Base-by-base conservation (phyloP, 2,329 filamentous ascomycete species). In the Gnomoniopsis smithogilvyi region DNA sequence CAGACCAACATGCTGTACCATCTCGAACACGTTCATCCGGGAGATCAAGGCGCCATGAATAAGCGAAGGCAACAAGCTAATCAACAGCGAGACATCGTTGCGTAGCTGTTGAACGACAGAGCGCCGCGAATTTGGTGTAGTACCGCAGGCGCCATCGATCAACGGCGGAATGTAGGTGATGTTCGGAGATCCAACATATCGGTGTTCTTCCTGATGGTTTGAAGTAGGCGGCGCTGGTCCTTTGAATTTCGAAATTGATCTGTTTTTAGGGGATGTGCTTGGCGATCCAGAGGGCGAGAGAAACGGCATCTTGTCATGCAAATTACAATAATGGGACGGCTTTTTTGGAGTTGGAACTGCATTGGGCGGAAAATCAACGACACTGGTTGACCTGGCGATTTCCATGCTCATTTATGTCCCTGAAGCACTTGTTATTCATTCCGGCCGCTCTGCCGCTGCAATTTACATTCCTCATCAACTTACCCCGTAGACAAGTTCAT, bases 141-240 rank as follows among this genome's bases (percentile, higher is more conserved):
- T 74, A 14, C 72, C 71, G 54, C 69, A 71, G 0, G 72, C 69
- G 2, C 70, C 68, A 53, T 74, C 72, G 58, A 71, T 70, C 7
- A 74, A 66, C 0, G 72, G 67, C 17, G 72, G 72, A 51, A 74
- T 69, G 62, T 71, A 74, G 0, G 68, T 71, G 21, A 73, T 60
- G 3, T 65, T 58, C 12, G 60, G 60, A 22, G 58, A 43, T 15
- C 38, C 38, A 15, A 15, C 38, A 15, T 41, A n/a, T 3, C 38
- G 38, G 8, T 41, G n/a, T 43, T 36, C 14, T 10, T 49, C n/a
- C 38, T 22, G 17, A 6, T 15, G 21, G 3, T n/a, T 36, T 21
- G 43, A 45, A 7, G 43, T 22, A 4, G 41, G 21, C 14, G 3
- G 21, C 19, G 17, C 33, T 17, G 19, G 30, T 30, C 51, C 56